Conservation (phyloP, 495 filamentous ascomycete species). For the Eremomyces bilateralis region DNA sequence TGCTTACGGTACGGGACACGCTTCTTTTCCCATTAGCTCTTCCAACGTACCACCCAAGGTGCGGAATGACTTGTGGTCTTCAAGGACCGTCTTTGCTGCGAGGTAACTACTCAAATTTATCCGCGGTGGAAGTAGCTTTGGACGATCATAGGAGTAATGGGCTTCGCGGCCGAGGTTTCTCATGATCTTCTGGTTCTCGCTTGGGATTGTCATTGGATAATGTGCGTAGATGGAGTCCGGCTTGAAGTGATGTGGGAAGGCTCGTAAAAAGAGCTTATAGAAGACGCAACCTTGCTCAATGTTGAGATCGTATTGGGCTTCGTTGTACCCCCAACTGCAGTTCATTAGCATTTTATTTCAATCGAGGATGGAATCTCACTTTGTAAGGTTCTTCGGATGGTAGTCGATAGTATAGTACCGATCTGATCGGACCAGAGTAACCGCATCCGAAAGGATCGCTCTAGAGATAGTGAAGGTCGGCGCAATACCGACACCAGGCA, state of each 20-base stretch:
- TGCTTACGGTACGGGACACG: too few relatives aligned
- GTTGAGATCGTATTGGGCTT: conserved; percentile 48
- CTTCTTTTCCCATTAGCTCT: conserved; percentile 31
- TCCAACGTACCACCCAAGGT: too few relatives aligned
- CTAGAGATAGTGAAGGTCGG: conserved; percentile 36
- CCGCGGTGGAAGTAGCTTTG: conserved; percentile 27
- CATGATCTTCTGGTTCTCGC: conserved; percentile 52
- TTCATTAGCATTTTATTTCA: conserved; percentile 1
- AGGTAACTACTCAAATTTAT: conserved; percentile 37
- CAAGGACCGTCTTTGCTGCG: conserved; percentile 40
- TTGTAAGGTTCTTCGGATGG: conserved; percentile 10
- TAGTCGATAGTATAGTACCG: conserved; percentile 26
- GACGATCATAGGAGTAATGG: conserved; percentile 49
- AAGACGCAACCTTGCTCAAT: conserved; percentile 66
- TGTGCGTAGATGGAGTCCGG: conserved; percentile 69
- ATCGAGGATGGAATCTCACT: conserved; percentile 5
- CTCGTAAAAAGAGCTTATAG: conserved; percentile 60
- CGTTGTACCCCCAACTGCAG: conserved; percentile 40
- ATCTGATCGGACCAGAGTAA: conserved; percentile 31
- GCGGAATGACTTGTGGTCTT: conserved; percentile 30
- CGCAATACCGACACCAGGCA: conserved; percentile 13
- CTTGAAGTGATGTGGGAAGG: conserved; percentile 65
- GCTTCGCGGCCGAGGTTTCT: conserved; percentile 46
- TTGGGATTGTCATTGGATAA: conserved; percentile 62
- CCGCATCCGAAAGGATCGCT: conserved; percentile 31